These are phyloP conservation scores for Puya raimondii DNA, from an alignment of 176 grass and related monocot species.

Conservation along the genomic window DNA sequence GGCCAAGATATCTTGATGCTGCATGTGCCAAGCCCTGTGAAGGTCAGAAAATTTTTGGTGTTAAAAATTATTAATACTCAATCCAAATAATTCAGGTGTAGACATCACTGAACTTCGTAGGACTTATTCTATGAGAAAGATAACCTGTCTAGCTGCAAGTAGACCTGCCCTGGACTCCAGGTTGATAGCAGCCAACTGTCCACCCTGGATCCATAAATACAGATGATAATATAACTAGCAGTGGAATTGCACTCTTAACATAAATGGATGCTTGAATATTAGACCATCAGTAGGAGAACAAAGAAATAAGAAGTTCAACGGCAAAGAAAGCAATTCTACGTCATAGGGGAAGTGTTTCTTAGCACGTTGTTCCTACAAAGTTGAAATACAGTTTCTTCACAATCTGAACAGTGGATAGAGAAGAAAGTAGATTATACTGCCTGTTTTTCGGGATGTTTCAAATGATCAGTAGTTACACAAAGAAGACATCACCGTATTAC, in stretches of 20 bases:
- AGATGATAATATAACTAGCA: background rate
- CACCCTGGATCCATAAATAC: conserved; percentile 38
- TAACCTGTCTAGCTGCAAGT: conserved; percentile 83
- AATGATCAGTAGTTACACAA: background rate
- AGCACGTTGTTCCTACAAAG: background rate
- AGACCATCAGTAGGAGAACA: background rate
- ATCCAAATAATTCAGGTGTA: background rate
- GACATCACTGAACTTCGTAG: conserved; percentile 1
- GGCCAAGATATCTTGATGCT: conserved; percentile 60
- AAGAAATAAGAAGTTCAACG: conserved; percentile 6
- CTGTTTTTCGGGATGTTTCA: background rate
- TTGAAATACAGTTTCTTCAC: background rate
- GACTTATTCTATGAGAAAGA: conserved; percentile 18
- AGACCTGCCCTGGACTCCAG: conserved; percentile 69
- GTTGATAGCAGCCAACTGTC: conserved; percentile 62
- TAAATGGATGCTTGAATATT: background rate
- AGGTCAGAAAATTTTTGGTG: conserved; percentile 3
- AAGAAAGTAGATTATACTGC: background rate
- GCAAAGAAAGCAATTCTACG: background rate
- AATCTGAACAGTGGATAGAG: background rate
- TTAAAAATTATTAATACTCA: background rate
- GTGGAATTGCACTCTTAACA: background rate
- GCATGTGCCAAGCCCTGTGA: conserved; percentile 71
- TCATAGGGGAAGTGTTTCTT: background rate
- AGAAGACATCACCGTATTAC: background rate